Evolutionary conservation across 2,329 filamentous ascomycete genomes (phyloP).

Genomic region (Alternaria sp.): DNA sequence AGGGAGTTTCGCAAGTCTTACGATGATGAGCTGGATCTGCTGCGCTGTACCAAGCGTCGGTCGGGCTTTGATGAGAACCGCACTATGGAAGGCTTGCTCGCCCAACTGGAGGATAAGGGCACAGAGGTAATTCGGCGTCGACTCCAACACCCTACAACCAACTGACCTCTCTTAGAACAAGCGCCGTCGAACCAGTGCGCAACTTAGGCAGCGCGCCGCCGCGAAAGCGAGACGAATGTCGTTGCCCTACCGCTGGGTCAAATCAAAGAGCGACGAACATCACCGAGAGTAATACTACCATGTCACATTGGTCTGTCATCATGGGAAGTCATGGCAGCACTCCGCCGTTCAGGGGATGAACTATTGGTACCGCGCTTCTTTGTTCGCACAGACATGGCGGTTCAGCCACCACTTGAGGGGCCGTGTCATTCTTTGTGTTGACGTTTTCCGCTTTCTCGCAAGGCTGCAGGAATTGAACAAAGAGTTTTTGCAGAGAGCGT

Average conservation of each 20-base stretch:
- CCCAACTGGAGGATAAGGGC: conserved; percentile 20
- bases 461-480: neutral
- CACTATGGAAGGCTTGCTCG: conserved; percentile 23
- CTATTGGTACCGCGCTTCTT: neutral
- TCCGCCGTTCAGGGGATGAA: neutral
- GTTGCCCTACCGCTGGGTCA: conserved; percentile 22
- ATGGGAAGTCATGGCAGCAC: neutral
- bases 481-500: neutral
- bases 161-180: conserved; percentile 21
- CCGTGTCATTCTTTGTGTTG: neutral
- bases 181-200: conserved; percentile 29
- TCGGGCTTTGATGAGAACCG: conserved; percentile 40
- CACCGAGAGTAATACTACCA: neutral
- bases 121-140: conserved; percentile 10
- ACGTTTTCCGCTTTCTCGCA: neutral
- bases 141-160: neutral
- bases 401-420: neutral
- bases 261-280: conserved; percentile 8
- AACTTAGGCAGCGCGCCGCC: conserved; percentile 27
- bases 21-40: conserved; percentile 27
- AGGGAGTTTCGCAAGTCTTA: conserved; percentile 21
- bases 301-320: neutral
- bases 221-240: conserved; percentile 34
- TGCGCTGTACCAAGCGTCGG: conserved; percentile 20
- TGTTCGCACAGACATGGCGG: neutral